Conservation (phyloP, 2,329 filamentous ascomycete species). For the Pseudogymnoascus sp. region DNA sequence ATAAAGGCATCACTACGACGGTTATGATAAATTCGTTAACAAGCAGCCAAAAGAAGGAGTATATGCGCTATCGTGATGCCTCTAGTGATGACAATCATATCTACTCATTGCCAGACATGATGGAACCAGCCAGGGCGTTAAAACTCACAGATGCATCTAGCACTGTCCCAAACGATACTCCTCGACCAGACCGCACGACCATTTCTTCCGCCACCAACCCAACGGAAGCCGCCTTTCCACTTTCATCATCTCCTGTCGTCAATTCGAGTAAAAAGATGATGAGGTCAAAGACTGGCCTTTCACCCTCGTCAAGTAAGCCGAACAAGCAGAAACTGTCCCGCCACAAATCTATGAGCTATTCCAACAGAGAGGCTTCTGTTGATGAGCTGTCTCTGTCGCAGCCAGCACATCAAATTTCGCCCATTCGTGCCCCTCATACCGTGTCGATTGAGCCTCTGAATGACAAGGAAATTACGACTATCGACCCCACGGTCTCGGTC, state of each 20-base stretch:
- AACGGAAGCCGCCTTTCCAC: not conserved
- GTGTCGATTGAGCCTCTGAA: not conserved
- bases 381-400: constrained; percentile 7
- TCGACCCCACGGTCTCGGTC: not conserved
- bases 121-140: not conserved
- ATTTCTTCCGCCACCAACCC: not conserved
- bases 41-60: constrained; percentile 9
- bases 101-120: constrained; percentile 8
- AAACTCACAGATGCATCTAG: constrained; percentile 5
- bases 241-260: not conserved
- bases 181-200: not conserved
- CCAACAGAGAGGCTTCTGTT: constrained; percentile 2
- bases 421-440: not conserved
- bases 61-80: not conserved
- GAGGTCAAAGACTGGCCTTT: constrained; percentile 3
- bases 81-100: constrained; percentile 1
- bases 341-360: not conserved
- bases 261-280: not conserved
- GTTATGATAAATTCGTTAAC: constrained; percentile 5
- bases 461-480: not conserved
- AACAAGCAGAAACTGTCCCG: not conserved
- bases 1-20: not conserved
- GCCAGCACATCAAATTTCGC: not conserved
- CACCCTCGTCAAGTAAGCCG: not conserved
- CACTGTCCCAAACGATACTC: constrained; percentile 11